phyloP scores from a whole-genome alignment of 2,329 filamentous ascomycete genomes.

The Cladosporium sp. region DNA sequence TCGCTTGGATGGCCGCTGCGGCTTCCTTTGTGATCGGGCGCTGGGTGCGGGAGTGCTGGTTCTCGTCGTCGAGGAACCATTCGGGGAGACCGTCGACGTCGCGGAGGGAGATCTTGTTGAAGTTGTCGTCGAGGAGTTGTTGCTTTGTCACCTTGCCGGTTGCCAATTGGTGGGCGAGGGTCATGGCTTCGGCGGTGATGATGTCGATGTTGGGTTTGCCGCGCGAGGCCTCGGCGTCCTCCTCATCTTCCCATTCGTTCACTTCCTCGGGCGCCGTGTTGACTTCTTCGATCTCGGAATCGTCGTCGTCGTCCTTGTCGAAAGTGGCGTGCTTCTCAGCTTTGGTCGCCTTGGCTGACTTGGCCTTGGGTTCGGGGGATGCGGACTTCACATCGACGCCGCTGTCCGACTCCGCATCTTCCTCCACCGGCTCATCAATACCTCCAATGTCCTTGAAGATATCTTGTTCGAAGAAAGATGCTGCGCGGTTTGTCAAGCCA shows the following conservation, averaged over 20 bases:
- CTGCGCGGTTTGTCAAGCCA: constrained; percentile 77
- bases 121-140: constrained; percentile 84
- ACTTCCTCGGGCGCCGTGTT: constrained; percentile 32
- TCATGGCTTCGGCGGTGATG: constrained; percentile 99
- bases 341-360: constrained; percentile 5
- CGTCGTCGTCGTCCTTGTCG: constrained; percentile 23
- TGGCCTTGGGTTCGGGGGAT: constrained; percentile 20
- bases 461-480: constrained; percentile 89
- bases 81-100: constrained; percentile 90
- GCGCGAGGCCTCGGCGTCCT: constrained; percentile 31
- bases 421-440: constrained; percentile 54
- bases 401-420: constrained; percentile 38
- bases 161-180: constrained; percentile 85
- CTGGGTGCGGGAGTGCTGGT: constrained; percentile 74
- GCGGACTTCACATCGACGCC: constrained; percentile 34
- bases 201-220: constrained; percentile 85
- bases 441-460: constrained; percentile 83
- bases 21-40: constrained; percentile 91
- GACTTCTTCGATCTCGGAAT: constrained; percentile 26
- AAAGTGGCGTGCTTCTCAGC: constrained; percentile 18
- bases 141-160: constrained; percentile 75
- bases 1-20: constrained; percentile 89
- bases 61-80: constrained; percentile 96
- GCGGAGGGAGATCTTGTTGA: constrained; percentile 88
- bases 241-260: constrained; percentile 29